phyloP scores from a whole-genome alignment of 495 filamentous ascomycete genomes.

The Amphirosellinia nigrospora region DNA sequence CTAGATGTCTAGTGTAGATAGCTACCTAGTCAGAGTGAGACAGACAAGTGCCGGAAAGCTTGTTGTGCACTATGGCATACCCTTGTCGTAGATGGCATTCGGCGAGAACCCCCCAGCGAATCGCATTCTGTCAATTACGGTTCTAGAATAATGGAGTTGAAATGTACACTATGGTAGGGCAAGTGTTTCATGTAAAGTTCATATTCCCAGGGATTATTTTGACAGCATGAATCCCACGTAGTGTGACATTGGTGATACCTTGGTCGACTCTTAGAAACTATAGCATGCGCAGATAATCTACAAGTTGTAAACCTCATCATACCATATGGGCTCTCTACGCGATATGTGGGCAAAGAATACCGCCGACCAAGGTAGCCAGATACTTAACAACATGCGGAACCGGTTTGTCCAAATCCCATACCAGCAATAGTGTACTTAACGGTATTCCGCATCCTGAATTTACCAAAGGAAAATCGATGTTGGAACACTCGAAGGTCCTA shows the following conservation, averaged over 20 bases:
- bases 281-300: neutral
- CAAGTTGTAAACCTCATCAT: neutral
- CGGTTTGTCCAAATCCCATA: neutral
- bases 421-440: neutral
- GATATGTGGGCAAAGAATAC: neutral
- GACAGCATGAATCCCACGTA: neutral
- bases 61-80: neutral
- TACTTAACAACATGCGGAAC: neutral
- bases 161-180: neutral
- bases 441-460: neutral
- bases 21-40: neutral
- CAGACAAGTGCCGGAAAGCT: neutral
- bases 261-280: neutral
- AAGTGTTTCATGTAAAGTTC: constrained; percentile 10
- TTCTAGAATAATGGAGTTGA: neutral
- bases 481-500: neutral
- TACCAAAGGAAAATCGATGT: neutral
- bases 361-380: neutral
- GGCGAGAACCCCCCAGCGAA: neutral
- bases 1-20: neutral
- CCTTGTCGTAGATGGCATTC: neutral
- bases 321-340: neutral
- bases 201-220: neutral
- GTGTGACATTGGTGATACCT: neutral
- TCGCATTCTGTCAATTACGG: neutral